Conservation (phyloP, 2,329 filamentous ascomycete species). For the Trichophaea hybrida region DNA sequence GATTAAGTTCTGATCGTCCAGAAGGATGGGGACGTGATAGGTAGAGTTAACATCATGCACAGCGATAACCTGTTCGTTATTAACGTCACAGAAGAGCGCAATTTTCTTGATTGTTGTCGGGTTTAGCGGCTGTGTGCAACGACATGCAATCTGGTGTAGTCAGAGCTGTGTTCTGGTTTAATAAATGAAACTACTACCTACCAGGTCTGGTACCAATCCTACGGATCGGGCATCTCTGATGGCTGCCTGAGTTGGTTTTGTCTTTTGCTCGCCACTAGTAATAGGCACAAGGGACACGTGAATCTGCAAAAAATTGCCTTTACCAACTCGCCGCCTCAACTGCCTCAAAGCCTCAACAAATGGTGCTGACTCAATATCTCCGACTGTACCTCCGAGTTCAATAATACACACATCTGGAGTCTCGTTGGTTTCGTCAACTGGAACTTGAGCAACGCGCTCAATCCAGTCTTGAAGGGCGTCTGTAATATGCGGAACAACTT, state of each 20-base stretch:
- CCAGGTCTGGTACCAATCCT: constrained; percentile 38
- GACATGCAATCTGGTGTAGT: constrained; percentile 66
- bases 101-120: constrained; percentile 69
- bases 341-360: constrained; percentile 80
- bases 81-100: constrained; percentile 75
- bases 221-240: constrained; percentile 72
- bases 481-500: constrained; percentile 85
- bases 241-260: constrained; percentile 87
- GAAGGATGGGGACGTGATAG: constrained; percentile 88
- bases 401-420: constrained; percentile 87
- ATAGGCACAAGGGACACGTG: constrained; percentile 80
- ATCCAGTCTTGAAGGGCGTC: constrained; percentile 90
- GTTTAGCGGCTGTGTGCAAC: constrained; percentile 66
- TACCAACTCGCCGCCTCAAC: constrained; percentile 55
- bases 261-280: constrained; percentile 70
- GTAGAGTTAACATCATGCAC: constrained; percentile 80
- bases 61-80: constrained; percentile 67
- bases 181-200: constrained; percentile 3
- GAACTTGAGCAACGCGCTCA: constrained; percentile 66
- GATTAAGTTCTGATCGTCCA: constrained; percentile 66
- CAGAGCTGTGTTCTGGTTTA: not conserved
- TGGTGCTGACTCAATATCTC: constrained; percentile 74
- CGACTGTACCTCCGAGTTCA: constrained; percentile 42
- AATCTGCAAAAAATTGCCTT: constrained; percentile 73
- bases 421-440: constrained; percentile 69